Evolutionary conservation across 1,139 yeast species (phyloP), one percentile per base, ranked within the genome.

Genomic region (Lodderomyces theae): DNA sequence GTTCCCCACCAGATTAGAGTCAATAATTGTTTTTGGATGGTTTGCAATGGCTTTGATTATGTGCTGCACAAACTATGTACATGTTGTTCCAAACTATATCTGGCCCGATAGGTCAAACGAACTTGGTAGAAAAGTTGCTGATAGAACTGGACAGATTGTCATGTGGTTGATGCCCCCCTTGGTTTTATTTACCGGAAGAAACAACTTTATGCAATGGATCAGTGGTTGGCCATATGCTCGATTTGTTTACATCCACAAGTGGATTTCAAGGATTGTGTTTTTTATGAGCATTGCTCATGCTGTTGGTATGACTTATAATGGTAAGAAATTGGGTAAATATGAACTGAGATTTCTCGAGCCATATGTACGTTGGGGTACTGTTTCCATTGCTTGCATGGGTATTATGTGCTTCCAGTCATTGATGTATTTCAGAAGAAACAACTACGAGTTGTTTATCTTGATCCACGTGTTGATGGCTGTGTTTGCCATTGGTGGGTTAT

Each of bases 171-270:
- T 77, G 41, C 87, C 88, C 5, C 43, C 74, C 6, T 53, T 77
- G 34, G 63, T 79, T 16, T 58, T 81, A 34, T 79, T 82, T 55
- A 79, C 82, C 9, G 85, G 86, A 13, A 68, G 87, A 63, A 85
- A 85, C 57, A 85, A 84, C 56, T 61, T 84, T 39, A 59, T 85
- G 52, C 77, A 79, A 48, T 72, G 75, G 69, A 38, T 80, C 33
- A 80, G 88, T 3, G 86, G 88, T 34, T 81, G 88, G 83, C 68
- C 77, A 18, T 74, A 74, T 50, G 65, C 80, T 2, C 72, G 86
- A 35, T 82, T 83, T 55, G 65, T 80, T 43, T 65, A 75, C 17
- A 72, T 79, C 56, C 94, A 86, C 60, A 78, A 82, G 52, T 81
- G 86, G 83, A 54, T 79, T 5, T 78, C 82, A 2, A 72, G 92